A percentile compares a stretch with the other conserved stretches of the same genome.
phyloP scores from a whole-genome alignment of 2,329 filamentous ascomycete genomes.

The Cytospora piceicola region DNA sequence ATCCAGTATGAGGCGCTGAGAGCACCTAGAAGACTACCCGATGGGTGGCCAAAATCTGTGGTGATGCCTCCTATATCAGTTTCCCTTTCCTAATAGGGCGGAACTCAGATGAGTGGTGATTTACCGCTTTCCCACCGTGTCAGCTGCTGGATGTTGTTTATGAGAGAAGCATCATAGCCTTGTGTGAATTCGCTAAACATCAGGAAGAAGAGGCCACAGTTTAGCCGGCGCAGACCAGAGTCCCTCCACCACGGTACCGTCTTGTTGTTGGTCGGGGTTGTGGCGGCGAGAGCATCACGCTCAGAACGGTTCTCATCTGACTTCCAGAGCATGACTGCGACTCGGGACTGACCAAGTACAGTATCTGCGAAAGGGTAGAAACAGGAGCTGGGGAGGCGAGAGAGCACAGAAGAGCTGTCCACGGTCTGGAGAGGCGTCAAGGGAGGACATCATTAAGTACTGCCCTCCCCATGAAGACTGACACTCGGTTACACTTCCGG shows the following conservation, averaged over 20 bases:
- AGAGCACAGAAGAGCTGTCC: neutral
- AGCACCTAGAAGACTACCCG: slow-evolving; percentile 54
- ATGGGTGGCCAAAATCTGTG: slow-evolving; percentile 47
- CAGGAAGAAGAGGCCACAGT: neutral
- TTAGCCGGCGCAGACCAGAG: neutral
- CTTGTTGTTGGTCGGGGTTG: slow-evolving; percentile 1
- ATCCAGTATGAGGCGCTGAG: slow-evolving; percentile 63
- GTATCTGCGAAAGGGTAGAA: neutral
- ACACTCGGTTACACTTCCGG: neutral
- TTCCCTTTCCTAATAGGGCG: neutral
- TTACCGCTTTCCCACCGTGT: neutral
- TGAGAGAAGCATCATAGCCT: neutral
- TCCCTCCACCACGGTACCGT: slow-evolving; percentile 1
- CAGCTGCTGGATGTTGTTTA: neutral
- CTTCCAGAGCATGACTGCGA: neutral
- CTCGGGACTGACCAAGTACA: neutral
- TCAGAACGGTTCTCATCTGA: neutral
- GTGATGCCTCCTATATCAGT: neutral
- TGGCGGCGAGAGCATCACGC: slow-evolving; percentile 3
- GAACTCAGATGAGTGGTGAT: neutral
- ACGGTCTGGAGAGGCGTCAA: neutral
- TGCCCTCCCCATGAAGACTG: neutral
- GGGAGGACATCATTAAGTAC: neutral
- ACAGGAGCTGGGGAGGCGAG: neutral
- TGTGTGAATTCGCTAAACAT: slow-evolving; percentile 1